Percentiles rank a stretch among this genome's conserved stretches.
Conservation (phyloP, 495 filamentous ascomycete species). For the Podospora pseudopauciseta region DNA sequence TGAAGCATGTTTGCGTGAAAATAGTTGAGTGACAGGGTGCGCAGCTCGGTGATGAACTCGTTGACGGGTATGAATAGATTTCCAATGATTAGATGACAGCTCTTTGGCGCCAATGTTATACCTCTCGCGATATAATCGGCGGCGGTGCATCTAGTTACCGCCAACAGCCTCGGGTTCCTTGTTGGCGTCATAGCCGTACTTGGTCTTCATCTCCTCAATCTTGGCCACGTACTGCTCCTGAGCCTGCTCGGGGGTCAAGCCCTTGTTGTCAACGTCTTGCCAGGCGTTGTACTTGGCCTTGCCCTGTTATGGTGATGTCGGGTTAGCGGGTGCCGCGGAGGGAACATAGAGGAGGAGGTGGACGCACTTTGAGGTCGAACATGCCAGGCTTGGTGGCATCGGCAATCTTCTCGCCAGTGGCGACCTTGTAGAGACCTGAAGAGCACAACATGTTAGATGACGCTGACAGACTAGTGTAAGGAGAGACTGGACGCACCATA, state of each 20-base stretch:
- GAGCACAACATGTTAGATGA: background rate
- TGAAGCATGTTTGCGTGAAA: background rate
- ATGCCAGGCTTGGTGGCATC: constrained; percentile 44
- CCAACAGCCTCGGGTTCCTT: constrained; percentile 55
- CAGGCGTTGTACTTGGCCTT: constrained; percentile 78
- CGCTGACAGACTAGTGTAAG: background rate
- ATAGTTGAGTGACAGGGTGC: too few species aligned
- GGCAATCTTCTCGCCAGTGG: constrained; percentile 45
- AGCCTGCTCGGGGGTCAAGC: constrained; percentile 56
- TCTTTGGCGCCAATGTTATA: background rate
- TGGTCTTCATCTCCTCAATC: constrained; percentile 64
- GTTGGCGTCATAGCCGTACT: constrained; percentile 57
- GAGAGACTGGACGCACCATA: constrained; percentile 37
- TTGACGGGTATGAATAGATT: background rate
- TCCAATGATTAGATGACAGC: background rate
- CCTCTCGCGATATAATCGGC: background rate
- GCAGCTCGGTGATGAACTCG: too few species aligned
- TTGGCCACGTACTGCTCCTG: constrained; percentile 72
- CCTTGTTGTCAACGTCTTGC: constrained; percentile 59
- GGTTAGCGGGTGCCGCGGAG: background rate
- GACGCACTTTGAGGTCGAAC: constrained; percentile 57
- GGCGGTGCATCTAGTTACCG: constrained; percentile 13
- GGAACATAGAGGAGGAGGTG: background rate
- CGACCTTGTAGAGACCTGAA: constrained; percentile 53
- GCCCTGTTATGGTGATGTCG: constrained; percentile 45